A percentile compares a stretch with the other conserved stretches of the same genome.
These are phyloP conservation scores for Hypoxylon sp. DNA, from an alignment of 2,329 filamentous ascomycete genomes.

Conservation along the genomic window DNA sequence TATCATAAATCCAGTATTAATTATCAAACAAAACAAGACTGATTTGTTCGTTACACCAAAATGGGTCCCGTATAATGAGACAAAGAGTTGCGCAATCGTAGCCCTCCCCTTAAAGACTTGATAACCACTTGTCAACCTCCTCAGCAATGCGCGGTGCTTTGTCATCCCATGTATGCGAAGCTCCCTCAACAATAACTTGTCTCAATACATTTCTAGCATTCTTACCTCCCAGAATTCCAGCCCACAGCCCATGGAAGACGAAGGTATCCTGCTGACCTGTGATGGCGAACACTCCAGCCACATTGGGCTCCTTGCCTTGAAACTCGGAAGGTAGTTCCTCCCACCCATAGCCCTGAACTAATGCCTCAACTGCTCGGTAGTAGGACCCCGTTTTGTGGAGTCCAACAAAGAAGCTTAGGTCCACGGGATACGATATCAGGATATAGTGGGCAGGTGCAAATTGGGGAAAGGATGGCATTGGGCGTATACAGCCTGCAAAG, in stretches of 20 bases:
- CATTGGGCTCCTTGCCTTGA: conserved; percentile 36
- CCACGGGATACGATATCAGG: conserved; percentile 44
- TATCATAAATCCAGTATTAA: not conserved
- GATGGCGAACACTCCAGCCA: conserved; percentile 39
- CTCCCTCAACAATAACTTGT: conserved; percentile 37
- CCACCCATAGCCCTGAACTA: conserved; percentile 43
- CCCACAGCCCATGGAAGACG: conserved; percentile 35
- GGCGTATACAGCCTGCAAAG: conserved; percentile 39
- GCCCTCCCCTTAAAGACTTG: not conserved
- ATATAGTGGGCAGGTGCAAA: conserved; percentile 40
- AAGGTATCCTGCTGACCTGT: conserved; percentile 31
- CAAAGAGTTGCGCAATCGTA: not conserved
- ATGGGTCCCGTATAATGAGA: not conserved
- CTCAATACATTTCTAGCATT: conserved; percentile 31
- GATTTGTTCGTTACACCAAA: not conserved
- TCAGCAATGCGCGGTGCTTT: conserved; percentile 39
- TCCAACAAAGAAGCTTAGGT: conserved; percentile 34
- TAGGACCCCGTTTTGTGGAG: conserved; percentile 41
- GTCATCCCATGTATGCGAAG: conserved; percentile 36
- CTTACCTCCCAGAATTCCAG: conserved; percentile 32
- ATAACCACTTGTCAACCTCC: conserved; percentile 43
- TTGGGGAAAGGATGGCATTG: conserved; percentile 24
- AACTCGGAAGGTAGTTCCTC: conserved; percentile 41
- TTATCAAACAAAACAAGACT: not conserved
- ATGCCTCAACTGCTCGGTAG: conserved; percentile 40